A percentile compares a stretch with the other conserved stretches of the same genome.
Conservation (phyloP, 495 filamentous ascomycete species). For the Neurospora hispaniola region DNA sequence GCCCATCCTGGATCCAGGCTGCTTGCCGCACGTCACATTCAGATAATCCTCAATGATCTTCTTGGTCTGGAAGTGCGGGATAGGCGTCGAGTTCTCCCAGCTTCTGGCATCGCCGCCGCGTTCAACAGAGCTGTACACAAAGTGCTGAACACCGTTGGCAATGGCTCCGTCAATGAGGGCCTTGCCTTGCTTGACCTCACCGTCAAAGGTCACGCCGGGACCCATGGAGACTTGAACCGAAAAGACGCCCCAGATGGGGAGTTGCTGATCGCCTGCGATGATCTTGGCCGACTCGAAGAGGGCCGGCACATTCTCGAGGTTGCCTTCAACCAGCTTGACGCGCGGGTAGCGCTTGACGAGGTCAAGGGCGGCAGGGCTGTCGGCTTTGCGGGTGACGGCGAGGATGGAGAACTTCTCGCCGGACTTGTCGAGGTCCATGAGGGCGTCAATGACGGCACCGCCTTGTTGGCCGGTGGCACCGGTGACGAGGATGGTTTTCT, state of each 20-base stretch:
- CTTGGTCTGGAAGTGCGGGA: conserved; percentile 61
- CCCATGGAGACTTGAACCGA: conserved; percentile 34
- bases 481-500: conserved; percentile 45
- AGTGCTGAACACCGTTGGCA: conserved; percentile 46
- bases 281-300: conserved; percentile 42
- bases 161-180: conserved; percentile 50
- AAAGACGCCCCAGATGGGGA: conserved; percentile 29
- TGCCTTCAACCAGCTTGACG: conserved; percentile 48
- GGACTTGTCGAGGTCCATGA: conserved; percentile 24
- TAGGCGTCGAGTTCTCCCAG: conserved; percentile 44
- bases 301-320: conserved; percentile 41
- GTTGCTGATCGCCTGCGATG: conserved; percentile 14
- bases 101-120: conserved; percentile 49
- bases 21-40: conserved; percentile 13
- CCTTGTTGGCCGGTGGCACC: conserved; percentile 66
- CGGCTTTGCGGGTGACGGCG: conserved; percentile 50
- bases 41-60: conserved; percentile 56
- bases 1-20: conserved; percentile 32
- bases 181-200: conserved; percentile 54
- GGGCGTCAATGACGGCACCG: conserved; percentile 45
- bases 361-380: conserved; percentile 36
- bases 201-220: conserved; percentile 34
- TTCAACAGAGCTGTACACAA: conserved; percentile 62
- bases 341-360: conserved; percentile 32
- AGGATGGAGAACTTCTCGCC: conserved; percentile 38